Evolutionary conservation across 305 asterid species (phyloP), one percentile per base, ranked within the genome.

Genomic region (Fraxinus platypoda): DNA sequence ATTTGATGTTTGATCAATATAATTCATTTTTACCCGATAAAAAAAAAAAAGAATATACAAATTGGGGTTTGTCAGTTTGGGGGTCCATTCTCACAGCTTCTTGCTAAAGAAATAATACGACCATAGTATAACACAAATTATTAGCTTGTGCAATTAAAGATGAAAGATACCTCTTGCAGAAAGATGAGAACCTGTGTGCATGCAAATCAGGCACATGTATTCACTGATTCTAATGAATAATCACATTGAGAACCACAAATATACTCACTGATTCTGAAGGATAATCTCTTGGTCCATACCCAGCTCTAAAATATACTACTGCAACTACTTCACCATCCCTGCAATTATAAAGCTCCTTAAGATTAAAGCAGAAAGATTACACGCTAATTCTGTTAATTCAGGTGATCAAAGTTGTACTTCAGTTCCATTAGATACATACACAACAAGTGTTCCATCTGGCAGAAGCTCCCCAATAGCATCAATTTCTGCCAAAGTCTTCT

Each of bases 231-330:
- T 33, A 33, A 33, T 33, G 35, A 33, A 33, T 33, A 33, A 33
- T 33, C 35, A 4, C 35, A 33, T 33, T 33, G 35, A 7, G 5
- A 9, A 38, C 4, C 68, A 17, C 70, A 33, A 73, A 62, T 75
- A 37, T 49, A 87, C 85, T 88, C 86, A 96, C 99, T 77, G 91
- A 88, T 89, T 96, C 98, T 17, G 99, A 91, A 80, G 98, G 93
- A 87, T 93, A 96, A 86, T 96, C 99, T 41, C 85, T 83, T 54
- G 99, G 98, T 72, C 97, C 88, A 86, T 96, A 96, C 81, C 99
- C 99, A 82, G 98, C 98, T 85, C 99, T 90, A 82, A 93, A 96
- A 88, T 96, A 96, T 72, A 95, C 87, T 68, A 96, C 94, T 30
- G 98, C 90, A 85, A 91, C 90, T 2, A 87, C 88, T 88, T 92